These are phyloP conservation scores for Tagetes patula DNA, from an alignment of 129 eudicot genomes.

Conservation along the genomic window DNA sequence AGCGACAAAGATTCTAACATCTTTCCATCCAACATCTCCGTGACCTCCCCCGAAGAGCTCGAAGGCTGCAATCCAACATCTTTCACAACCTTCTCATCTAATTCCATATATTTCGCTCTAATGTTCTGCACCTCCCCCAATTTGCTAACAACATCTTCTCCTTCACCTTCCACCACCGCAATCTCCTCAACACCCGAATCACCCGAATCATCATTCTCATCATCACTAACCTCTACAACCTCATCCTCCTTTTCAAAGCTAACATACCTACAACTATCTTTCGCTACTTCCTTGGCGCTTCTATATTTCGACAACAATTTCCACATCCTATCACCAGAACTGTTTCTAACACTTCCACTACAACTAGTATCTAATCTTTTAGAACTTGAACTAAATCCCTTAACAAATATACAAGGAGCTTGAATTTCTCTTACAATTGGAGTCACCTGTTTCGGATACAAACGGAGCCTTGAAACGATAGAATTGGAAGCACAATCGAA, in stretches of 20 bases:
- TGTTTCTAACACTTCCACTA: not conserved
- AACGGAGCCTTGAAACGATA: conserved; percentile 24
- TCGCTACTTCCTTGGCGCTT: conserved; percentile 10
- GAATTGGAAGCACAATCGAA: not conserved
- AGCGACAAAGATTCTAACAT: conserved; percentile 30
- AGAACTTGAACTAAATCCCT: conserved; percentile 18
- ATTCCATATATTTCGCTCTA: conserved; percentile 26
- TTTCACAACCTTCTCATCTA: conserved; percentile 25
- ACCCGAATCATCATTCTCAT: conserved; percentile 18
- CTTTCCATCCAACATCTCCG: conserved; percentile 29
- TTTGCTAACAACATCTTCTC: conserved; percentile 20
- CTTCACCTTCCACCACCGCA: conserved; percentile 36
- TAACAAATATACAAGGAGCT: conserved; percentile 48
- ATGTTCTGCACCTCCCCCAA: conserved; percentile 32
- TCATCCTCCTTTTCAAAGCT: conserved; percentile 1
- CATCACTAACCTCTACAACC: conserved; percentile 32
- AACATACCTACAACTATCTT: conserved; percentile 22
- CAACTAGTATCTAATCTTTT: not conserved
- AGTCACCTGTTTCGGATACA: conserved; percentile 40
- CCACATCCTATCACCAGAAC: conserved; percentile 7
- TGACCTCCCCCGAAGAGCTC: conserved; percentile 34
- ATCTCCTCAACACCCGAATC: conserved; percentile 46
- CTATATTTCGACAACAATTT: not conserved
- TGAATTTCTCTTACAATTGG: conserved; percentile 46
- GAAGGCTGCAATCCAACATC: conserved; percentile 21